Percentiles rank a stretch among this genome's conserved stretches.
Evolutionary conservation across 75 land plant genomes (phyloP).

Genomic region (Picea glauca): DNA sequence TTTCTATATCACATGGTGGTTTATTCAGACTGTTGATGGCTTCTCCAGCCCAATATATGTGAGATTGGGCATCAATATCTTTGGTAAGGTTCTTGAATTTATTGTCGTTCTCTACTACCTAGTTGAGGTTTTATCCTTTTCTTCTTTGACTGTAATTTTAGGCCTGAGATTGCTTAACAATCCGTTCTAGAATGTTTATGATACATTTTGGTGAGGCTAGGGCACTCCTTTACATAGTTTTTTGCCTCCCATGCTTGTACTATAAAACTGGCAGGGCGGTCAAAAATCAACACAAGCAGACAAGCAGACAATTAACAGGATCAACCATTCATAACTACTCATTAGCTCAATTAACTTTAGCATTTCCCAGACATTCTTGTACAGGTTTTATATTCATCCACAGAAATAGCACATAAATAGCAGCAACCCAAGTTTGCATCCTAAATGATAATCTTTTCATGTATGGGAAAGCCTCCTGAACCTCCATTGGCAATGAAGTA

Average conservation of each 20-base stretch:
- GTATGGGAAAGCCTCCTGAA: background rate
- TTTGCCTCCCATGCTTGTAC: too few species aligned
- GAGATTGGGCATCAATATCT: conserved; percentile 69
- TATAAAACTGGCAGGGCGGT: too few species aligned
- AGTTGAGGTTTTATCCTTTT: background rate
- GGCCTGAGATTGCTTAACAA: too few species aligned
- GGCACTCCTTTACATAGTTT: too few species aligned
- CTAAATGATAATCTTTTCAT: background rate
- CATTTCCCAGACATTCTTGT: background rate
- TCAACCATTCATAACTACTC: background rate
- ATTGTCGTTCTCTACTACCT: background rate
- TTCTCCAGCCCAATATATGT: conserved; percentile 87
- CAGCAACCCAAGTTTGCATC: background rate
- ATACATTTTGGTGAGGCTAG: too few species aligned
- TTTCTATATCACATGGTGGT: conserved; percentile 93
- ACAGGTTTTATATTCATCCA: background rate
- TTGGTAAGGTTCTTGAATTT: conserved; percentile 48
- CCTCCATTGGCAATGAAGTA: background rate
- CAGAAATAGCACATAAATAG: too few species aligned
- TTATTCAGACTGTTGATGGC: conserved; percentile 87
- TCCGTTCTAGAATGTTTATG: too few species aligned
- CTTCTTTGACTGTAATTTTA: background rate
- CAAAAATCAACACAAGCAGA: too few species aligned
- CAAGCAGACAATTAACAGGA: too few species aligned
- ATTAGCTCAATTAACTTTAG: background rate